Conservation (phyloP, 2,329 filamentous ascomycete genomes). For the Apiospora saccharicola region DNA sequence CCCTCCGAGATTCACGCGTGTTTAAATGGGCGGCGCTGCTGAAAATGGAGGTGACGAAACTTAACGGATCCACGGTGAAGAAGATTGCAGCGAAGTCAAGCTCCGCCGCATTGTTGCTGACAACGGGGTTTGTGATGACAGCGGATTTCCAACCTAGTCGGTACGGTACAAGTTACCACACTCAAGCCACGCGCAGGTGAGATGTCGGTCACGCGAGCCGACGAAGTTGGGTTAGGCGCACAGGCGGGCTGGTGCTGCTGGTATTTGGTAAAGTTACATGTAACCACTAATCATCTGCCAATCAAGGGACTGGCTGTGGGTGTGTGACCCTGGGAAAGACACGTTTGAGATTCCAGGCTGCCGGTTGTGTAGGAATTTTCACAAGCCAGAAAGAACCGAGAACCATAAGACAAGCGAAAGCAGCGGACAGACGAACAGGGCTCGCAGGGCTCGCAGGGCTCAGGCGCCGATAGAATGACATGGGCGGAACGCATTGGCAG, state of each 20-base stretch:
- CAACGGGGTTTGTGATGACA: slow-evolving; percentile 23
- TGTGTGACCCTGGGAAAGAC: slow-evolving; percentile 15
- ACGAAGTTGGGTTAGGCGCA: slow-evolving; percentile 14
- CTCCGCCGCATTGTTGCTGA: slow-evolving; percentile 63
- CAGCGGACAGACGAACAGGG: neutral
- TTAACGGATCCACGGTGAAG: slow-evolving; percentile 66
- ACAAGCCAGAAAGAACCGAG: slow-evolving; percentile 6
- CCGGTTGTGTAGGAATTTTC: slow-evolving; percentile 18
- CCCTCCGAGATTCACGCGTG: slow-evolving; percentile 55
- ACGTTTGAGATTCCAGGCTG: slow-evolving; percentile 16
- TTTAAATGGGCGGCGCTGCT: slow-evolving; percentile 38
- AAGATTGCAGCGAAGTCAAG: slow-evolving; percentile 61
- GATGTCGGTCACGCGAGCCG: slow-evolving; percentile 12
- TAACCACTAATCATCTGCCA: slow-evolving; percentile 13
- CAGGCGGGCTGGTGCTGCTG: slow-evolving; percentile 7
- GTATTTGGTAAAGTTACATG: slow-evolving; percentile 4
- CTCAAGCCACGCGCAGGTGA: slow-evolving; percentile 12
- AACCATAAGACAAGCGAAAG: neutral
- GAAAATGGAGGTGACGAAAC: slow-evolving; percentile 46
- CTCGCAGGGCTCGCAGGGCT: neutral
- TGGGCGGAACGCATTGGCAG: slow-evolving; percentile 12
- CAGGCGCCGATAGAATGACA: neutral
- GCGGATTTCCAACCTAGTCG: slow-evolving; percentile 16
- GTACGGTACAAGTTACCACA: slow-evolving; percentile 17
- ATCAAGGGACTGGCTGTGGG: slow-evolving; percentile 5